Base-by-base conservation (phyloP, 345 rosid species). In the Bruguiera parviflora region DNA sequence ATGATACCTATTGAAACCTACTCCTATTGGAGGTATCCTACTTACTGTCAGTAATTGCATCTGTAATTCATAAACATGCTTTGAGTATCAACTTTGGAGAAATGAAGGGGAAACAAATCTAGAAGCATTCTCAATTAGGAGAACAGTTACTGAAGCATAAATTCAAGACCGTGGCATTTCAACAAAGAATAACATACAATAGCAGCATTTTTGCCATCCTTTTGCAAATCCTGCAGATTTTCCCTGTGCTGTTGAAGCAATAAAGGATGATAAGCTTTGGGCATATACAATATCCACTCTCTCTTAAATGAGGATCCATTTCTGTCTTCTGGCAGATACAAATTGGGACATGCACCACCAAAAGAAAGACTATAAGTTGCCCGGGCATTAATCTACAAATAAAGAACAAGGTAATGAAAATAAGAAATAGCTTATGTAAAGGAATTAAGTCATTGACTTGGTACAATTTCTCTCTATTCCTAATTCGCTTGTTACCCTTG, bases 241-340 rank as follows among this genome's bases (percentile, higher is more conserved):
- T 84, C 77, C 72, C 84, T 84, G 70, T 94, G 91, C 77, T 88
- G 92, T 83, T 89, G 85, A 73, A 94, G 89, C 73, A 94, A 74
- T 63, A 94, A 73, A 76, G 98, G 97, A 83, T 94, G 97, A 75
- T 87, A 80, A 77, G 95, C 90, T 75, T 85, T 84, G 53, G 90
- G 96, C 71, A 94, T 83, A 86, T 83, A 88, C 75, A 94, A 58
- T 46, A 78, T 75, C 98, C 96, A 91, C 65, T 88, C 91, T 64
- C 60, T 71, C 71, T 78, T 81, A 59, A 28, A 11, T 60, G 77
- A 75, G 58, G 81, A 61, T 67, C 62, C 79, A 62, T 68, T 63
- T n/a, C 63, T 71, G 60, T 84, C 74, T 73, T 83, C 84, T 56
- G 84, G 87, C 43, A 84, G 76, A 84, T 80, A 87, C 69, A 94